These are phyloP conservation scores for Sodiomyces alkalinus DNA, from an alignment of 2,329 filamentous ascomycete species.

Conservation along the genomic window DNA sequence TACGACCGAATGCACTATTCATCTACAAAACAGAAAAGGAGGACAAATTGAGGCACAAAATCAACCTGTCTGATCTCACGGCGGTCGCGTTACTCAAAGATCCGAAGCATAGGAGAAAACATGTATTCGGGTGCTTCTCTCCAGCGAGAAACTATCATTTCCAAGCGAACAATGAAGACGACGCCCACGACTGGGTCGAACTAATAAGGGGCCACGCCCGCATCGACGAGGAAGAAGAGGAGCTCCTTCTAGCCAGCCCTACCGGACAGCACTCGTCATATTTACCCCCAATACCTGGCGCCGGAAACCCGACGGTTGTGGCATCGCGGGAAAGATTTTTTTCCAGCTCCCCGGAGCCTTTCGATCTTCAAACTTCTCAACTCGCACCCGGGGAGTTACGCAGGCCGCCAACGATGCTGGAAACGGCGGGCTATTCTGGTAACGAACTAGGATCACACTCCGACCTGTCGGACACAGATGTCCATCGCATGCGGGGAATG, in stretches of 20 bases:
- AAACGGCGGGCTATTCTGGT: slow-evolving; percentile 47
- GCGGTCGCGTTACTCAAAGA: slow-evolving; percentile 81
- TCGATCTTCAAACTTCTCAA: slow-evolving; percentile 21
- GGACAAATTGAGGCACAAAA: slow-evolving; percentile 74
- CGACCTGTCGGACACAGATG: slow-evolving; percentile 65
- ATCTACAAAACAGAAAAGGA: slow-evolving; percentile 90
- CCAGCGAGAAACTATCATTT: slow-evolving; percentile 85
- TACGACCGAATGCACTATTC: slow-evolving; percentile 78
- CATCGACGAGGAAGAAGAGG: slow-evolving; percentile 78
- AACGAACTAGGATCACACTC: slow-evolving; percentile 66
- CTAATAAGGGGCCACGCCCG: slow-evolving; percentile 65
- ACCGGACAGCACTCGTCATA: slow-evolving; percentile 32
- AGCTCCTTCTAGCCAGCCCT: slow-evolving; percentile 60
- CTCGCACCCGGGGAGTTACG: slow-evolving; percentile 20
- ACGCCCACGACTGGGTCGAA: slow-evolving; percentile 77
- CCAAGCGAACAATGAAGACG: slow-evolving; percentile 55
- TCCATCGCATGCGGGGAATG: slow-evolving; percentile 29
- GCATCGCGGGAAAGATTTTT: slow-evolving; percentile 16
- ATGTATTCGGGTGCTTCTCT: slow-evolving; percentile 87
- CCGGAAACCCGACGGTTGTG: neutral
- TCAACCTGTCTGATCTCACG: slow-evolving; percentile 78
- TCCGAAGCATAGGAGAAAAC: slow-evolving; percentile 69
- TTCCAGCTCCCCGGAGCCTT: slow-evolving; percentile 48
- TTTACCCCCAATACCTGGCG: slow-evolving; percentile 8
- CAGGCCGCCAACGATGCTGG: slow-evolving; percentile 45